Base-by-base conservation (phyloP, 2,329 filamentous ascomycete genomes). In the Alternaria sp. region DNA sequence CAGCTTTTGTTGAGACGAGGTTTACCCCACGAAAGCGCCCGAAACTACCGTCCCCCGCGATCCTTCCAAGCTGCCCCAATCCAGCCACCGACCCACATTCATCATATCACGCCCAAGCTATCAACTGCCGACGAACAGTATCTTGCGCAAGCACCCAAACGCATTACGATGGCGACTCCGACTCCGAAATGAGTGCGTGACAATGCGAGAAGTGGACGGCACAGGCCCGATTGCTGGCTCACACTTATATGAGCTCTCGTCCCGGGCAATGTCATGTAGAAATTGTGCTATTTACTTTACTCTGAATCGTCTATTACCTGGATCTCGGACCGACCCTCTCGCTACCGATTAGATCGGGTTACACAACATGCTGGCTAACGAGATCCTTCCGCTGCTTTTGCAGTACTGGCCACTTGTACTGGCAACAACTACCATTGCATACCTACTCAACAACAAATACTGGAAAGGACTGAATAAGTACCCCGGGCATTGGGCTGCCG, bases 401-500 rank as follows among this genome's bases (percentile, higher is more conserved):
- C 66, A 67, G 10, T 79, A 82, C 65, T 83, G 80, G 80, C 79
- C 78, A 10, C 31, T 79, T 24, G 69, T 78, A 1, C 68, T 81
- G 10, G 52, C 69, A 10, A 69, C 70, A 7, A 51, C 69, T 23
- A 36, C 78, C 4, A 65, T 72, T 31, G 69, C 71, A 14, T 74
- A 77, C 44, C 67, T 81, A 2, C 50, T 81, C 4, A 74, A 73
- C 61, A 83, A 83, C 68, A 82, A 82, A 55, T 82, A 77, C 67
- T 74, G 78, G 73, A 79, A 80, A 68, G 88, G 89, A 5, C 78
- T 92, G 58, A 86, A 88, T 76, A 87, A 84, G 70, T 92, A 91
- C 66, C 91, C 91, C 0, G 91, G 91, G 0, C 90, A 88, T 0
- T 81, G 88, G 55, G 70, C 91, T 40, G 91, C 91, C 21, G 88